These are phyloP conservation scores for Neohortaea acidophila DNA, from an alignment of 495 filamentous ascomycete genomes.

Conservation along the genomic window DNA sequence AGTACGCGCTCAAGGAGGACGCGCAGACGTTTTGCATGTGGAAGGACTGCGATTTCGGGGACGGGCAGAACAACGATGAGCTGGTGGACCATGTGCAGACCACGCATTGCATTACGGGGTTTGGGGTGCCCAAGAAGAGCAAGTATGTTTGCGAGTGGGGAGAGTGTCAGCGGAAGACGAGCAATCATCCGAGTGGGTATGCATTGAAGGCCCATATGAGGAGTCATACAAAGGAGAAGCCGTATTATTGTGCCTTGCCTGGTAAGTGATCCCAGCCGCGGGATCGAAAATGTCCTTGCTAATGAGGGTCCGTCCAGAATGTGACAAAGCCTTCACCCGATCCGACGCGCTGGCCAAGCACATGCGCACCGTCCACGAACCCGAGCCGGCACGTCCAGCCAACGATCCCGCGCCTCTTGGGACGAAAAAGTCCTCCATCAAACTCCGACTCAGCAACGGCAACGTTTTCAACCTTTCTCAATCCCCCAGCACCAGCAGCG, in stretches of 20 bases:
- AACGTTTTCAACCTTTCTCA: too few species aligned
- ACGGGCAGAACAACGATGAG: conserved; percentile 83
- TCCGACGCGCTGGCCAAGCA: conserved; percentile 96
- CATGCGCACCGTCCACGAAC: conserved; percentile 97
- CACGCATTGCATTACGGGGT: conserved; percentile 45
- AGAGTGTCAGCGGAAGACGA: conserved; percentile 72
- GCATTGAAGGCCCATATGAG: conserved; percentile 93
- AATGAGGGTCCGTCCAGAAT: conserved; percentile 43
- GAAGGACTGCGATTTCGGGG: conserved; percentile 68
- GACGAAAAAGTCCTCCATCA: conserved; percentile 16
- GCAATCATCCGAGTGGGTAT: conserved; percentile 86
- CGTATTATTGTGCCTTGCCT: conserved; percentile 87
- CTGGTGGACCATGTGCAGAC: conserved; percentile 87
- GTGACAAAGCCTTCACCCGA: conserved; percentile 90
- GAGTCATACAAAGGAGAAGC: conserved; percentile 94
- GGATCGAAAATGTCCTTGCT: too few species aligned
- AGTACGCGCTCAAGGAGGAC: conserved; percentile 50
- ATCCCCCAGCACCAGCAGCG: conserved; percentile 9
- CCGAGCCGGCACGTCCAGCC: conserved; percentile 63
- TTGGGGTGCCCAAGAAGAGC: conserved; percentile 67
- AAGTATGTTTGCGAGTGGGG: conserved; percentile 92
- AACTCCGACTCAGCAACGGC: conserved; percentile 9
- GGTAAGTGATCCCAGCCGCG: conserved; percentile 37
- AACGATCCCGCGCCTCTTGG: conserved; percentile 26
- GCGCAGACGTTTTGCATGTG: conserved; percentile 82